Percentiles rank a stretch among this genome's conserved stretches.
Conservation (phyloP, 2,329 filamentous ascomycete species). For the Mariannaea sp. region DNA sequence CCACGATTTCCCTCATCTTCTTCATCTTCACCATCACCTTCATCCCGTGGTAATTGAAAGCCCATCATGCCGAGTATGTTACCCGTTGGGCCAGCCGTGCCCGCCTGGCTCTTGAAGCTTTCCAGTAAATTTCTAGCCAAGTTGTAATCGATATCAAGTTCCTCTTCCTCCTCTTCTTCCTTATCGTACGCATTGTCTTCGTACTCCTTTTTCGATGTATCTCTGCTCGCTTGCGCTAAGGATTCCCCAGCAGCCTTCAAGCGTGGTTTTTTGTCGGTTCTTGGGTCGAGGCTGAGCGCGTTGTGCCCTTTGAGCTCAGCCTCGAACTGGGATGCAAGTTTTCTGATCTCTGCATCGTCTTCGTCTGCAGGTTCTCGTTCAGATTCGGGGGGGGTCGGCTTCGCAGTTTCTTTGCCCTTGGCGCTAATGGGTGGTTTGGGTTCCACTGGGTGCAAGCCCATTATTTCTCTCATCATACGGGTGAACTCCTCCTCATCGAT, state of each 20-base stretch:
- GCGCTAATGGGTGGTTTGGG: neutral
- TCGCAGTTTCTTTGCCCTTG: constrained; percentile 7
- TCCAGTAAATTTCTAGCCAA: constrained; percentile 89
- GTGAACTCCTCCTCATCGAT: constrained; percentile 87
- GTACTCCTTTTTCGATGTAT: constrained; percentile 32
- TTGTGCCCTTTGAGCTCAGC: constrained; percentile 72
- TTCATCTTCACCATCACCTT: constrained; percentile 56
- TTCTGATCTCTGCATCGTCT: constrained; percentile 65
- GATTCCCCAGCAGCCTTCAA: constrained; percentile 37
- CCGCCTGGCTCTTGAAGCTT: constrained; percentile 88
- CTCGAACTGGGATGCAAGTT: constrained; percentile 72
- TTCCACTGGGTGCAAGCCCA: constrained; percentile 61
- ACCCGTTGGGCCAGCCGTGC: constrained; percentile 81
- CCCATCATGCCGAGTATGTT: constrained; percentile 90
- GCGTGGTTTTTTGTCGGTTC: constrained; percentile 39
- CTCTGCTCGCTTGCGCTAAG: constrained; percentile 22
- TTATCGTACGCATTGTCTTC: constrained; percentile 53
- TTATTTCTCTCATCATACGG: constrained; percentile 89
- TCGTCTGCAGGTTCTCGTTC: constrained; percentile 46
- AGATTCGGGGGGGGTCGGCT: neutral
- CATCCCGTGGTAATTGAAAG: constrained; percentile 78
- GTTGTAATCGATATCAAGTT: constrained; percentile 81
- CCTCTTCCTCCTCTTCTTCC: constrained; percentile 59
- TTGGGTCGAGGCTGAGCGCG: constrained; percentile 61
- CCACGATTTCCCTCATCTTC: constrained; percentile 26